These are phyloP conservation scores for Aleurites moluccanus DNA, from an alignment of 441 rosid species.

Conservation along the genomic window DNA sequence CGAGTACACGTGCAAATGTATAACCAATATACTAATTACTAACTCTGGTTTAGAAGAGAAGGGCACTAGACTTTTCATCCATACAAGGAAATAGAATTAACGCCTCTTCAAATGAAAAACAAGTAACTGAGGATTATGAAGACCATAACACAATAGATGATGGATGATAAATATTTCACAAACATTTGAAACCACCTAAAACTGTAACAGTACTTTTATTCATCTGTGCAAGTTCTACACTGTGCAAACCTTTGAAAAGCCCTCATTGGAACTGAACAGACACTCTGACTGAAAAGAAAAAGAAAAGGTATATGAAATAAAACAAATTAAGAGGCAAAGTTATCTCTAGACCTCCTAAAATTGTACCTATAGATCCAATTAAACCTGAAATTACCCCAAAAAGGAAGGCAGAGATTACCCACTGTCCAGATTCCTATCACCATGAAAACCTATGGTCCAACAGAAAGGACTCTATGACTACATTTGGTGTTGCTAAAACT, in stretches of 20 bases:
- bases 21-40: neutral
- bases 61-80: neutral
- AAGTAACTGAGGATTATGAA: neutral
- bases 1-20: neutral
- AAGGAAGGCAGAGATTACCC: conserved; percentile 35
- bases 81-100: neutral
- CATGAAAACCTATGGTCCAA: conserved; percentile 21
- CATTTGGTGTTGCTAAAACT: conserved; percentile 17
- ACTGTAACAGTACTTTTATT: conserved; percentile 29
- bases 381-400: conserved; percentile 30
- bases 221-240: conserved; percentile 38
- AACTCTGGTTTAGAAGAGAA: neutral
- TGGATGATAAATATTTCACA: neutral
- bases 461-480: conserved; percentile 16
- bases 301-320: conserved; percentile 16
- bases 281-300: conserved; percentile 10
- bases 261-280: conserved; percentile 23
- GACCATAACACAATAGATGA: neutral
- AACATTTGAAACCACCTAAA: neutral
- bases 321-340: conserved; percentile 13
- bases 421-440: conserved; percentile 31
- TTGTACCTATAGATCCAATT: conserved; percentile 27
- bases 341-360: conserved; percentile 22
- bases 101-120: neutral
- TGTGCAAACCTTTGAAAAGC: conserved; percentile 28